A percentile compares a stretch with the other conserved stretches of the same genome.
These are phyloP conservation scores for Aspergillus sclerotialis DNA, from an alignment of 2,329 filamentous ascomycete genomes.

Conservation along the genomic window DNA sequence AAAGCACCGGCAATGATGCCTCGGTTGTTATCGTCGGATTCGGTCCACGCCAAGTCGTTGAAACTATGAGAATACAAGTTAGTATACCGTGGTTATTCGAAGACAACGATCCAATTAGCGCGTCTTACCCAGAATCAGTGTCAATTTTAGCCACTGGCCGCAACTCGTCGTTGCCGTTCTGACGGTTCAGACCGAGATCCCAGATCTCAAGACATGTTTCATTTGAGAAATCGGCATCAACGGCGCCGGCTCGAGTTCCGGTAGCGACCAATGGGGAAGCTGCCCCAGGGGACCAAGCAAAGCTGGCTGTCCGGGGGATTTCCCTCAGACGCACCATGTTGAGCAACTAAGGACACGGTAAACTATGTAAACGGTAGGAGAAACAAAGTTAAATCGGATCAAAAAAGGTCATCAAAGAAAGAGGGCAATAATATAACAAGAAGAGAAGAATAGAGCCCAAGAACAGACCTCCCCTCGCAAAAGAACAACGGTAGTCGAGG, in stretches of 20 bases:
- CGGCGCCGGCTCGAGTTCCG: constrained; percentile 87
- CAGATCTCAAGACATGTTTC: constrained; percentile 95
- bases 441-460: constrained; percentile 7
- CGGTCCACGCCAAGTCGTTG: constrained; percentile 93
- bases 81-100: constrained; percentile 9
- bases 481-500: background rate
- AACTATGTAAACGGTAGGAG: too few species aligned
- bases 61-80: constrained; percentile 55
- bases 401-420: background rate
- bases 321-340: constrained; percentile 93
- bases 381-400: constrained; percentile 14
- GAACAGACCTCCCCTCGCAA: constrained; percentile 1
- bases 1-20: constrained; percentile 93
- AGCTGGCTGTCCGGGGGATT: constrained; percentile 92
- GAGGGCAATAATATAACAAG: constrained; percentile 1
- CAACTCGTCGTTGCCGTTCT: constrained; percentile 70
- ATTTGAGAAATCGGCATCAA: constrained; percentile 95
- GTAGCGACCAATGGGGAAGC: constrained; percentile 79
- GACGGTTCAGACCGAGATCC: constrained; percentile 79
- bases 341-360: constrained; percentile 15
- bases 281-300: constrained; percentile 87
- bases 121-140: constrained; percentile 75
- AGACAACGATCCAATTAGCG: background rate
- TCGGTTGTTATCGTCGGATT: constrained; percentile 67
- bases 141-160: constrained; percentile 76